phyloP scores from a whole-genome alignment of 208 protist species.

The Acanthamoeba culbertsoni region DNA sequence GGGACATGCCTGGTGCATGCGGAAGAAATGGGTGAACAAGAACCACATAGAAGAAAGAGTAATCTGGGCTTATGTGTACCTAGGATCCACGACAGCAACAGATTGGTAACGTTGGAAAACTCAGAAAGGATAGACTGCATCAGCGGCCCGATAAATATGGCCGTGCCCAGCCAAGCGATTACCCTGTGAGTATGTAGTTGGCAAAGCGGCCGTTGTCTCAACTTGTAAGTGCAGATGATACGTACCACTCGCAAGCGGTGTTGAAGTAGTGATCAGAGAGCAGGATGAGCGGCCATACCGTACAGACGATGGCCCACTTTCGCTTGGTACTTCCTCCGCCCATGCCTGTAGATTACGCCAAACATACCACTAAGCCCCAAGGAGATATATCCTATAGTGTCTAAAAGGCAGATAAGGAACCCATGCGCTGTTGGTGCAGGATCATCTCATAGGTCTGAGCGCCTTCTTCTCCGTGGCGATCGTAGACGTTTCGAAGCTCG shows the following conservation, averaged over 20 bases:
- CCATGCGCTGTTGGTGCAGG: constrained; percentile 22
- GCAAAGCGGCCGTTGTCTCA: too few relatives aligned
- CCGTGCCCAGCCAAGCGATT: neutral
- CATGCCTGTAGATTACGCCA: neutral
- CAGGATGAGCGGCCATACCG: constrained; percentile 15
- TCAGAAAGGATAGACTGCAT: constrained; percentile 36
- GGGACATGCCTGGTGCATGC: neutral
- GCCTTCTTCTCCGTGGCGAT: constrained; percentile 79
- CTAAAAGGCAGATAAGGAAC: neutral
- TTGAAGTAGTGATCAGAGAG: constrained; percentile 17
- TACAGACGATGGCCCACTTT: constrained; percentile 19
- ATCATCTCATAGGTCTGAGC: constrained; percentile 38
- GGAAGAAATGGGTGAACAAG: neutral
- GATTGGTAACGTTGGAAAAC: constrained; percentile 5
- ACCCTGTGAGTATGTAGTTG: neutral
- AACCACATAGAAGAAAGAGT: neutral
- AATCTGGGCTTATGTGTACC: neutral
- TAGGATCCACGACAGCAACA: neutral
- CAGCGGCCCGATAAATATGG: neutral
- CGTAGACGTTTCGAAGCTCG: constrained; percentile 77
- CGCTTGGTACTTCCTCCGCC: constrained; percentile 9
- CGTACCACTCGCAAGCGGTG: constrained; percentile 5
- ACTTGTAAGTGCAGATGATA: too few relatives aligned
- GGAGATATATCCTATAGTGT: neutral
- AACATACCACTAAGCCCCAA: neutral